Base-by-base conservation (phyloP, 495 filamentous ascomycete species). In the Bathelium albidoporum region DNA sequence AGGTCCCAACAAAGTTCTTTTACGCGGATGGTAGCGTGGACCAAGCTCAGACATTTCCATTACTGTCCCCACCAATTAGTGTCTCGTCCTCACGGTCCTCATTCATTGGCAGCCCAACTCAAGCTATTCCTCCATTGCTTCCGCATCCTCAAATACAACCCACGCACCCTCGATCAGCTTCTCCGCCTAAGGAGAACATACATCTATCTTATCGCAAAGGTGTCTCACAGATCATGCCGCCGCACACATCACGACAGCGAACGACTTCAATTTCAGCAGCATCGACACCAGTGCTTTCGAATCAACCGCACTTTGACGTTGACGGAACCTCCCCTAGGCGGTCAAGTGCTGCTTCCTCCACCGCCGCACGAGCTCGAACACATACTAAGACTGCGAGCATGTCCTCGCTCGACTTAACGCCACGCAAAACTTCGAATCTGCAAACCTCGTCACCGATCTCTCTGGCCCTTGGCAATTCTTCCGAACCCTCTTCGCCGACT, bases 1-100 rank as follows among this genome's bases (percentile, higher is more conserved):
- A 59, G 24, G 32, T 55, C 26, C 70, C 65, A 31, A 64, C 68
- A 24, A 72, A 72, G 34, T 77, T 76, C 64, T 74, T 76, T 63
- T 82, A 83, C 61, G 82, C 80, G 2, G 80, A 83, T 66, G 80
- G 81, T 66, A 68, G 32, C 66, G 36, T 66, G 70, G 68, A 39
- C 24, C 49, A 55, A 55, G 5, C 49, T 24, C 49, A 55, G 24
- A 16, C 49, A 29, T 28, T 55, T 9, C 49, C 49, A 55, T 1
- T 55, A 16, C 20, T 55, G 12, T 70, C 68, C 32, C 73, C 71
- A n/a, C 61, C 70, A 20, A 58, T 69, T 22, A 69, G 67, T 31
- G 32, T 67, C 12, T 58, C 69, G 18, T 69, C 67, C 16, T 69
- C 65, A 62, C 63, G 62, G 11, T 70, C 65, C 31, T 43, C 67